Percentiles rank a stretch among this genome's conserved stretches.
Conservation (phyloP, 75 land plant genomes). For the Selaginella tamariscina region DNA sequence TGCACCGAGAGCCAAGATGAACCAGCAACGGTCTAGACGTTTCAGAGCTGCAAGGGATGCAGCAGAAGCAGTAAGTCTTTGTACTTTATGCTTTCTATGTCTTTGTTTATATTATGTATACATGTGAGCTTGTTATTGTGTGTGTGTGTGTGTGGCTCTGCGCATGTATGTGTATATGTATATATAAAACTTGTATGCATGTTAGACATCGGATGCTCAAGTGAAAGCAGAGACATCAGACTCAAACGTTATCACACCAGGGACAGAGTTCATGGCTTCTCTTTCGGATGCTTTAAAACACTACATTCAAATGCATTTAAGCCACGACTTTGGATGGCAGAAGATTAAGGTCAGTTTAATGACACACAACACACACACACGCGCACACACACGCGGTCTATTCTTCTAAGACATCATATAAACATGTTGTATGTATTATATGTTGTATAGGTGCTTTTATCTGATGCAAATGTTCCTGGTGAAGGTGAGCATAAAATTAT, state of each 20-base stretch:
- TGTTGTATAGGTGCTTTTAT: conserved; percentile 61
- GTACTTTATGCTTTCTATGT: background rate
- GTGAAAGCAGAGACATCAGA: conserved; percentile 65
- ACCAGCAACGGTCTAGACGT: conserved; percentile 76
- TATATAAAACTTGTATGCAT: too few relatives aligned
- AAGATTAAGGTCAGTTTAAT: conserved; percentile 46
- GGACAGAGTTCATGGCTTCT: conserved; percentile 78
- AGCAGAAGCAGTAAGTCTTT: conserved; percentile 20
- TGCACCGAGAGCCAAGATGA: conserved; percentile 94
- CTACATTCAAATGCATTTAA: conserved; percentile 62
- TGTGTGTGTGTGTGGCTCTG: too few relatives aligned
- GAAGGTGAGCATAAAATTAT: conserved; percentile 97
- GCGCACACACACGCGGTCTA: too few relatives aligned
- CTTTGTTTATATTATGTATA: background rate
- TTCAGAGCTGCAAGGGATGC: conserved; percentile 93
- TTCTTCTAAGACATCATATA: background rate
- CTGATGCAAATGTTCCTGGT: conserved; percentile 96
- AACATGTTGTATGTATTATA: background rate
- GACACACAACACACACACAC: too few relatives aligned
- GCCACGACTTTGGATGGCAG: conserved; percentile 59
- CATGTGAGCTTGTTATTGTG: too few relatives aligned
- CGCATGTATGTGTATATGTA: too few relatives aligned
- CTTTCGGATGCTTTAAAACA: conserved; percentile 83
- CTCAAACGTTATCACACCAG: conserved; percentile 95
- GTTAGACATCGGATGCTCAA: conserved; percentile 11